Evolutionary conservation across 2,329 filamentous ascomycete species (phyloP).

Genomic region (Sporothrix mexicana): DNA sequence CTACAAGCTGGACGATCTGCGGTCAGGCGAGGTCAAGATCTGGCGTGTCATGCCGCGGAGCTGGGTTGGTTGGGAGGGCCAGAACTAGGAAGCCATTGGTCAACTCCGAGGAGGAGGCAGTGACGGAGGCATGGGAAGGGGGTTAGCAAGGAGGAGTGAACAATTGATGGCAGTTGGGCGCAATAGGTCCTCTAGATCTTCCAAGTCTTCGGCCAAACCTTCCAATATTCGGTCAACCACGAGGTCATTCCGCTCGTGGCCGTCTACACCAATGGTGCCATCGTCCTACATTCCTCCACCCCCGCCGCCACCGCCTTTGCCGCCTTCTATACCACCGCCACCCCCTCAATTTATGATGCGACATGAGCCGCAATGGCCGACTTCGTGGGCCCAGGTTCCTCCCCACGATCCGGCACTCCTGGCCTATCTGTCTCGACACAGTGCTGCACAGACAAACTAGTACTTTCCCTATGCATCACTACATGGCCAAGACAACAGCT

Average conservation of each 20-base stretch:
- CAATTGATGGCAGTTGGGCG: no score
- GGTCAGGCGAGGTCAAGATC: conserved; percentile 93
- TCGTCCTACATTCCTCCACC: background rate
- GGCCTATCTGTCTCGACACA: background rate
- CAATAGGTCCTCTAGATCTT: background rate
- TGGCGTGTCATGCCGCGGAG: conserved; percentile 92
- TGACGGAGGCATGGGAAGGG: background rate
- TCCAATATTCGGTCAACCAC: conserved; percentile 2
- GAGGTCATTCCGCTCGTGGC: conserved; percentile 2
- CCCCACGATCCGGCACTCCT: conserved; percentile 7
- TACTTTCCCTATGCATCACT: background rate
- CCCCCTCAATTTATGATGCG: background rate
- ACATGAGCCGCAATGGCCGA: background rate
- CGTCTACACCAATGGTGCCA: background rate
- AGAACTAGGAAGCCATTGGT: conserved; percentile 52
- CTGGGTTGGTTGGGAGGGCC: conserved; percentile 87
- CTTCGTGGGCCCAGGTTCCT: background rate
- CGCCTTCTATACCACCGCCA: background rate
- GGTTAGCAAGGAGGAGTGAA: no score
- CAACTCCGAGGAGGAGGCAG: background rate
- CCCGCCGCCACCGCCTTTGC: background rate
- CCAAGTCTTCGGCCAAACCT: background rate
- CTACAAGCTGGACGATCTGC: conserved; percentile 89
- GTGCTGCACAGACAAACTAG: conserved; percentile 5
- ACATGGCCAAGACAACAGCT: background rate